These are phyloP conservation scores for Iris pallida DNA, from an alignment of 116 monocot species.

Conservation along the genomic window DNA sequence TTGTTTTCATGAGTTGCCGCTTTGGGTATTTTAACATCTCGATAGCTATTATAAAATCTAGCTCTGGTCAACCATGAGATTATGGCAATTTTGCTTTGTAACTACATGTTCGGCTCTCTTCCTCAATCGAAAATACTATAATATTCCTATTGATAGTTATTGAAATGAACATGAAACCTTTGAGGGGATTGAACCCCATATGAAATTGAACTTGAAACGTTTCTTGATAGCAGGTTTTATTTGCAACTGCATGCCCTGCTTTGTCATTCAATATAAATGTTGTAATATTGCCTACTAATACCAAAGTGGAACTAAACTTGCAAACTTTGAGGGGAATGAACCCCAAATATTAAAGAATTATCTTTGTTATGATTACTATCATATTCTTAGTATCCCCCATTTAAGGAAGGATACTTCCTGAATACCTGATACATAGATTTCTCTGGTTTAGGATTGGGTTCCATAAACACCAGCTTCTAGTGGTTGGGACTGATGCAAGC, in stretches of 20 bases:
- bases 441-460: too few relatives aligned
- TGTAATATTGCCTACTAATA: conserved; percentile 8
- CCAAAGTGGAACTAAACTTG: not conserved
- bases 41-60: not conserved
- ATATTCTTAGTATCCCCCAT: too few relatives aligned
- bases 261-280: not conserved
- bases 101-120: not conserved
- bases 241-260: not conserved
- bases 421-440: too few relatives aligned
- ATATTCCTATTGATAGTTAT: conserved; percentile 3
- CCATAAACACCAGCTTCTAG: too few relatives aligned
- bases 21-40: not conserved
- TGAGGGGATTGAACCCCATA: conserved; percentile 18
- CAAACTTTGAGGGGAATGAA: conserved; percentile 12
- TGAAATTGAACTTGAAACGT: conserved; percentile 1
- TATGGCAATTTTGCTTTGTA: conserved; percentile 10
- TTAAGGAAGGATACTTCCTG: too few relatives aligned
- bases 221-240: not conserved
- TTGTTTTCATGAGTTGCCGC: not conserved
- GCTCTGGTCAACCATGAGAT: not conserved
- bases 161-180: not conserved
- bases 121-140: not conserved
- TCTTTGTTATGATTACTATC: too few relatives aligned
- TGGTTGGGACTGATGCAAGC: too few relatives aligned
- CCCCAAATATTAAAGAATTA: conserved; percentile 4